phyloP scores from a whole-genome alignment of 768 basidiomycete genomes.

The Tricholoma furcatifolium region DNA sequence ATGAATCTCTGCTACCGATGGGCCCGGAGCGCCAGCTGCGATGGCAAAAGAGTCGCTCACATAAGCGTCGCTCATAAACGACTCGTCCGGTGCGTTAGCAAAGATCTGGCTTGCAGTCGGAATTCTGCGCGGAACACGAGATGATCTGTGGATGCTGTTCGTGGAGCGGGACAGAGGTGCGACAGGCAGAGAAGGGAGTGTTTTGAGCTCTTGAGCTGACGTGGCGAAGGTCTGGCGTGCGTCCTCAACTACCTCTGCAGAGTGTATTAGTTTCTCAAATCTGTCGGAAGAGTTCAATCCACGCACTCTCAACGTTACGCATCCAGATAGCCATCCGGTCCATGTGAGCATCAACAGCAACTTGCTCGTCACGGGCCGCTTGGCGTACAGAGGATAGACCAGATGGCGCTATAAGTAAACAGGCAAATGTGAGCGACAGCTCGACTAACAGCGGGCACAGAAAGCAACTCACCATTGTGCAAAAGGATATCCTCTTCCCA shows the following conservation, averaged over 20 bases:
- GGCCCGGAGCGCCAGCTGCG: constrained; percentile 18
- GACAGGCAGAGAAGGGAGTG: constrained; percentile 64
- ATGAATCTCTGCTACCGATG: too few relatives aligned
- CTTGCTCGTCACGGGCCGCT: constrained; percentile 49
- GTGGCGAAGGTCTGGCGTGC: constrained; percentile 73
- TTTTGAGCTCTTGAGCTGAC: constrained; percentile 38
- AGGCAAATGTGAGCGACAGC: background rate
- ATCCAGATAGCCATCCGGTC: constrained; percentile 85
- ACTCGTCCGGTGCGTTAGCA: constrained; percentile 40
- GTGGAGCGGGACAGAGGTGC: constrained; percentile 53
- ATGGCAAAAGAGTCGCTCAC: constrained; percentile 32
- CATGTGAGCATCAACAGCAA: constrained; percentile 50
- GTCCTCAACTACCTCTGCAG: constrained; percentile 77
- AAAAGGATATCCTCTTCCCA: constrained; percentile 50
- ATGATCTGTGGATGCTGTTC: constrained; percentile 39
- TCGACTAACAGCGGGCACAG: background rate
- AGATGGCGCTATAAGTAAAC: constrained; percentile 40
- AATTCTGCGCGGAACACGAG: constrained; percentile 60
- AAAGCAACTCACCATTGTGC: constrained; percentile 37
- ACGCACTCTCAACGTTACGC: constrained; percentile 79
- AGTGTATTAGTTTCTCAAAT: constrained; percentile 12
- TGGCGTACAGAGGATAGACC: constrained; percentile 54
- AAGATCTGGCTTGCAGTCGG: constrained; percentile 75
- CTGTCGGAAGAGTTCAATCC: background rate
- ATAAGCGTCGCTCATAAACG: constrained; percentile 33